Evolutionary conservation across 2,329 filamentous ascomycete species (phyloP).

Genomic region (Harringtonia aguacate): DNA sequence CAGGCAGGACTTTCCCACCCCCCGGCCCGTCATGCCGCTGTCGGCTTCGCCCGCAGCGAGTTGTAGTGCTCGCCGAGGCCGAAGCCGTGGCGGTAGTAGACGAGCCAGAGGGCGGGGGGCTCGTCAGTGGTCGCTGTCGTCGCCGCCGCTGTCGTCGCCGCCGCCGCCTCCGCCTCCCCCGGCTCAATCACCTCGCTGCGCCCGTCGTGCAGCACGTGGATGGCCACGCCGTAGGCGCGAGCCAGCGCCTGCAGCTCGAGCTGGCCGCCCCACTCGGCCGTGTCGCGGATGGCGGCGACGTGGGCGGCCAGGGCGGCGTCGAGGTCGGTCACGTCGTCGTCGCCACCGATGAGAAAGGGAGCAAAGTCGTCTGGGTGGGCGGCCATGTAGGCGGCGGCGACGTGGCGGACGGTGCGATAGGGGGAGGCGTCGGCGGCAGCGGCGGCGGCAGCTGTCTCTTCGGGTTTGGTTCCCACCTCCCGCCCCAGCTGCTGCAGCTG

Average conservation of each 20-base stretch:
- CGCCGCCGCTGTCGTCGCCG: conserved; percentile 3
- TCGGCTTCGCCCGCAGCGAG: conserved; percentile 50
- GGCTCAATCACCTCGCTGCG: conserved; percentile 64
- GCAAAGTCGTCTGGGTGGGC: conserved; percentile 69
- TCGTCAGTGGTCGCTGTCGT: conserved; percentile 19
- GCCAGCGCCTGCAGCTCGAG: conserved; percentile 80
- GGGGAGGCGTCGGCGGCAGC: conserved; percentile 5
- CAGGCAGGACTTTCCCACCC: too few relatives aligned
- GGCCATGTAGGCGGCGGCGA: conserved; percentile 69
- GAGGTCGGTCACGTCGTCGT: conserved; percentile 25
- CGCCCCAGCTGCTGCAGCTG: conserved; percentile 53
- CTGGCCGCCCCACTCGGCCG: conserved; percentile 93
- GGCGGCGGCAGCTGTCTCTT: conserved; percentile 3
- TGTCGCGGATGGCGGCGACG: conserved; percentile 66
- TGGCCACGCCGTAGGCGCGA: conserved; percentile 66
- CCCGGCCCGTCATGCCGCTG: background rate
- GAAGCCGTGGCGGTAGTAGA: conserved; percentile 90
- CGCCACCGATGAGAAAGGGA: conserved; percentile 42
- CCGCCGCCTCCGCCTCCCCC: conserved; percentile 20
- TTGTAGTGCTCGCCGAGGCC: conserved; percentile 97
- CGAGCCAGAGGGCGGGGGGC: conserved; percentile 66
- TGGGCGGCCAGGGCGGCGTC: conserved; percentile 71
- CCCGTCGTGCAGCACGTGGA: conserved; percentile 79
- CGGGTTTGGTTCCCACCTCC: conserved; percentile 19
- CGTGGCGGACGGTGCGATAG: conserved; percentile 59